A percentile compares a stretch with the other conserved stretches of the same genome.
Evolutionary conservation across 2,329 filamentous ascomycete species (phyloP).

Genomic region (Monosporascus sp.): DNA sequence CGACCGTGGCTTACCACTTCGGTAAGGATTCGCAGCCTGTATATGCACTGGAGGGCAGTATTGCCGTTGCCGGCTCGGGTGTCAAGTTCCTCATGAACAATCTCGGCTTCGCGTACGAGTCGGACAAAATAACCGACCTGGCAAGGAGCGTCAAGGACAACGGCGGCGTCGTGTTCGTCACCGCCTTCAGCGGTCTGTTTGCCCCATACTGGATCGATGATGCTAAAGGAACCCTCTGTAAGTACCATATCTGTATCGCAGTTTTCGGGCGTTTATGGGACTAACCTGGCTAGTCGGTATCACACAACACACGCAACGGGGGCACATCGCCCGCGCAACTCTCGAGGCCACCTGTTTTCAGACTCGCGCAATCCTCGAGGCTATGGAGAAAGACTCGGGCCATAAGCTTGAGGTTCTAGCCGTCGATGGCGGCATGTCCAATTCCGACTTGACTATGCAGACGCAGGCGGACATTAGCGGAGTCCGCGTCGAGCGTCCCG

Average conservation of each 20-base stretch:
- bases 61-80: slow-evolving; percentile 76
- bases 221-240: slow-evolving; percentile 79
- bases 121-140: slow-evolving; percentile 44
- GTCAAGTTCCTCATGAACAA: slow-evolving; percentile 70
- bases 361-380: slow-evolving; percentile 84
- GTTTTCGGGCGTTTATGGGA: background rate
- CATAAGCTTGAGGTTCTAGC: slow-evolving; percentile 70
- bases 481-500: slow-evolving; percentile 76
- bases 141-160: slow-evolving; percentile 59
- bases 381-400: slow-evolving; percentile 82
- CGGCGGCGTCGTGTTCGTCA: slow-evolving; percentile 81
- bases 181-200: slow-evolving; percentile 85
- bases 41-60: slow-evolving; percentile 79
- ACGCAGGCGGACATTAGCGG: slow-evolving; percentile 81
- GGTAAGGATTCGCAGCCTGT: slow-evolving; percentile 54
- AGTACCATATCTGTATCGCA: slow-evolving; percentile 23
- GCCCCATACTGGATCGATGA: slow-evolving; percentile 95
- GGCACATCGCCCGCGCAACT: slow-evolving; percentile 83
- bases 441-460: slow-evolving; percentile 86
- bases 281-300: slow-evolving; percentile 57
- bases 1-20: slow-evolving; percentile 85
- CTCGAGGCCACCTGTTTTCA: slow-evolving; percentile 91
- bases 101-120: slow-evolving; percentile 51
- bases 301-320: slow-evolving; percentile 77
- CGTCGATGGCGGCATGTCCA: slow-evolving; percentile 86